A percentile compares a stretch with the other conserved stretches of the same genome.
Evolutionary conservation across 1,139 yeast species (phyloP).

Genomic region (Komagataea norvegica): DNA sequence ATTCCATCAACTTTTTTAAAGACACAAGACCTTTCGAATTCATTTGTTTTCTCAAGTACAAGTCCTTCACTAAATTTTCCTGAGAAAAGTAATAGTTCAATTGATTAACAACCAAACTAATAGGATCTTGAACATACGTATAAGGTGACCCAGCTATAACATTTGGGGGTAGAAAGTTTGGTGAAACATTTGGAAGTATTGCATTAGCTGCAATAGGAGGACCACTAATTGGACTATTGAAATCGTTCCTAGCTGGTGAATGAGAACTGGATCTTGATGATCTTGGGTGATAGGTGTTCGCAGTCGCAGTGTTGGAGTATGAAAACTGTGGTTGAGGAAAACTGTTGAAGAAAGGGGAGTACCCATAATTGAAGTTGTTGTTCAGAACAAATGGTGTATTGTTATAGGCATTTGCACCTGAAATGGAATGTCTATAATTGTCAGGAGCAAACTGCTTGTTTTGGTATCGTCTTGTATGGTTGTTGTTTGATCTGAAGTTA

Average conservation of each 20-base stretch:
- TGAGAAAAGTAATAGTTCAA: slow-evolving; percentile 77
- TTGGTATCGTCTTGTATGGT: slow-evolving; percentile 10
- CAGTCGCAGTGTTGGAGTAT: slow-evolving; percentile 2
- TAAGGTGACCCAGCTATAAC: slow-evolving; percentile 1
- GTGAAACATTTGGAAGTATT: slow-evolving; percentile 2
- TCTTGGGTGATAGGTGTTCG: slow-evolving; percentile 5
- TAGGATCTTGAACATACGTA: slow-evolving; percentile 16
- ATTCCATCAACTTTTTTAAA: slow-evolving; percentile 54
- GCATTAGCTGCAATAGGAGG: slow-evolving; percentile 4
- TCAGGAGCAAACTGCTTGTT: slow-evolving; percentile 13
- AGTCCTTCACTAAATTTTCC: slow-evolving; percentile 76
- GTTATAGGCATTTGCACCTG: slow-evolving; percentile 13
- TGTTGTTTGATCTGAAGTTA: too few species aligned
- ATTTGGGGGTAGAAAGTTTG: slow-evolving; percentile 3
- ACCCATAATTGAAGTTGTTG: slow-evolving; percentile 12
- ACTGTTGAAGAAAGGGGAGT: slow-evolving; percentile 8
- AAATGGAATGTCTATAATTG: slow-evolving; percentile 20
- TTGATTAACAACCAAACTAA: slow-evolving; percentile 36
- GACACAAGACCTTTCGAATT: slow-evolving; percentile 49
- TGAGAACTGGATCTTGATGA: slow-evolving; percentile 18
- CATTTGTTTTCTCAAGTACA: slow-evolving; percentile 75
- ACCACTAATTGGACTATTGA: slow-evolving; percentile 7
- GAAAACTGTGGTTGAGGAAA: slow-evolving; percentile 6
- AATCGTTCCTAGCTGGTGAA: slow-evolving; percentile 17
- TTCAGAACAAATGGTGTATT: slow-evolving; percentile 14